phyloP scores from a whole-genome alignment of 2,329 filamentous ascomycete species.

The Fusarium newnesense region DNA sequence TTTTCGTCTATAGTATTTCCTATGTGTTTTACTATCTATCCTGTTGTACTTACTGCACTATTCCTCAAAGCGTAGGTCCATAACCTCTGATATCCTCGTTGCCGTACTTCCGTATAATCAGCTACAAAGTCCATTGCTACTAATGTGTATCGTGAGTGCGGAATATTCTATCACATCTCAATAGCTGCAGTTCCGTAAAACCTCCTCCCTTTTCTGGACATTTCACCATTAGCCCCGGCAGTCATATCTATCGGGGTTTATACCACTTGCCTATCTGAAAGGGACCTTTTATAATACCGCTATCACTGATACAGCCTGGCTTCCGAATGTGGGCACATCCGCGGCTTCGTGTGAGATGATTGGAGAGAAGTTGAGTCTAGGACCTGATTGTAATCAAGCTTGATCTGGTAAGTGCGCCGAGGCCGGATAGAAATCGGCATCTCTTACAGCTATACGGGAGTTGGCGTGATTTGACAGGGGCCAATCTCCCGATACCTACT shows the following conservation, averaged over 20 bases:
- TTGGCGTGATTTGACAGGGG: background rate
- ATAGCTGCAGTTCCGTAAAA: accelerated
- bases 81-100: background rate
- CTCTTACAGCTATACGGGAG: background rate
- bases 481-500: accelerated
- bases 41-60: accelerated
- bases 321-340: background rate
- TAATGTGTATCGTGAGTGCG: background rate
- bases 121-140: too few species aligned
- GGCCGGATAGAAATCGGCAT: background rate
- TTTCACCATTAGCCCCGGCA: constrained; percentile 3
- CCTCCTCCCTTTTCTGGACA: constrained; percentile 13
- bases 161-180: background rate
- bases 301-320: background rate
- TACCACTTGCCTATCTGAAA: constrained; percentile 27
- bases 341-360: background rate
- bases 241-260: background rate
- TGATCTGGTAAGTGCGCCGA: background rate
- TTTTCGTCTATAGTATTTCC: accelerated
- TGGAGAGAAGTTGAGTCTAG: background rate
- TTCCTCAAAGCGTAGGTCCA: background rate
- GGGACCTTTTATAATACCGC: constrained; percentile 12
- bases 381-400: background rate
- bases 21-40: background rate
- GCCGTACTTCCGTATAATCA: background rate